Percentiles rank a stretch among this genome's conserved stretches.
Evolutionary conservation across 257 asterid genomes (phyloP).

Genomic region (Gynochthodes officinalis): DNA sequence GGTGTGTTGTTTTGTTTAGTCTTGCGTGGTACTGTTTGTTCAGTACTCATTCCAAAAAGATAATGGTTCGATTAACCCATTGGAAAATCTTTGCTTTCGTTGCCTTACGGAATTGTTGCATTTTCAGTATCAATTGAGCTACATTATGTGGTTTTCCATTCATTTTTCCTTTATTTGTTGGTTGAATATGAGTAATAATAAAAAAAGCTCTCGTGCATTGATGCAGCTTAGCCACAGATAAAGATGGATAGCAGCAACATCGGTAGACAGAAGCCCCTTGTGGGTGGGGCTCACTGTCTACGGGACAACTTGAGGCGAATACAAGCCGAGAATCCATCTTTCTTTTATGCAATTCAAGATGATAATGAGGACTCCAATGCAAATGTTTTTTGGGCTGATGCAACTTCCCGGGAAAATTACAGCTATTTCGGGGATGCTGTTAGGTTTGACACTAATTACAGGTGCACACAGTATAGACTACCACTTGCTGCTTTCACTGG

Average conservation of each 20-base stretch:
- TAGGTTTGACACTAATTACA: constrained; percentile 53
- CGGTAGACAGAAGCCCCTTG: constrained; percentile 40
- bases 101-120: too few relatives aligned
- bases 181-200: neutral
- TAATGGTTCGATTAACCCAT: too few relatives aligned
- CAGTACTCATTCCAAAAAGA: too few relatives aligned
- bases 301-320: constrained; percentile 59
- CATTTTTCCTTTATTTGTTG: neutral
- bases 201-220: neutral
- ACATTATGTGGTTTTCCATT: neutral
- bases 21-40: too few relatives aligned
- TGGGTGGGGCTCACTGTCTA: constrained; percentile 49
- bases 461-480: constrained; percentile 35
- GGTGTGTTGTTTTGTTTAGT: too few relatives aligned
- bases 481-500: constrained; percentile 77
- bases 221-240: neutral
- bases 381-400: constrained; percentile 72
- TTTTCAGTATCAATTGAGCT: too few relatives aligned
- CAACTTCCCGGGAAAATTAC: constrained; percentile 50
- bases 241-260: neutral
- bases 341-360: constrained; percentile 61
- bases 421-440: constrained; percentile 71
- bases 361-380: constrained; percentile 44
- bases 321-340: constrained; percentile 57
- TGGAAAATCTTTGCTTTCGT: too few relatives aligned